Percentiles rank a stretch among this genome's conserved stretches.
phyloP scores from a whole-genome alignment of 2,329 filamentous ascomycete species.

The Colletotrichum plurivorum region DNA sequence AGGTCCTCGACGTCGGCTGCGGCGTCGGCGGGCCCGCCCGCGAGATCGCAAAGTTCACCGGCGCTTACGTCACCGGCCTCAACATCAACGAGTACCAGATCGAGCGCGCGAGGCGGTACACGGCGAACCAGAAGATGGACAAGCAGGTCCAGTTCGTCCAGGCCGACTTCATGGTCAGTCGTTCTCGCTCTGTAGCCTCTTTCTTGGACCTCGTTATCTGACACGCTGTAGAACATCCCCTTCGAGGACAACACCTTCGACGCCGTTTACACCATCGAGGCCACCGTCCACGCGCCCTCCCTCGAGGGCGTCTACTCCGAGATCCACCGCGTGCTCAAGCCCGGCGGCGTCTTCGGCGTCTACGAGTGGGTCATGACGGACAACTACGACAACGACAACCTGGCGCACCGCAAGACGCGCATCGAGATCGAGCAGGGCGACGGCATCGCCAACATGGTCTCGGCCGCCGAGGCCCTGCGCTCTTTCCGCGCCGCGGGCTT shows the following conservation, averaged over 20 bases:
- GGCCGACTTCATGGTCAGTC: conserved; percentile 91
- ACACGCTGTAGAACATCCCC: conserved; percentile 52
- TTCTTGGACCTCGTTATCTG: too few relatives aligned
- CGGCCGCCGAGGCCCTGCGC: conserved; percentile 81
- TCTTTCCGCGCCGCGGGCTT: conserved; percentile 93
- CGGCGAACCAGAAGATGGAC: conserved; percentile 83
- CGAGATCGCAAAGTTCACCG: conserved; percentile 97
- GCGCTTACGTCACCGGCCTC: conserved; percentile 88
- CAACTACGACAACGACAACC: conserved; percentile 89
- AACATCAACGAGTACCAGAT: conserved; percentile 99
- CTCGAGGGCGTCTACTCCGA: conserved; percentile 94
- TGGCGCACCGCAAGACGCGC: conserved; percentile 89
- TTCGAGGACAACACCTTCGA: conserved; percentile 95
- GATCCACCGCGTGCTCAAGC: conserved; percentile 96
- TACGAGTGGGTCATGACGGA: conserved; percentile 99
- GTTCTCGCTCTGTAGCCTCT: too few relatives aligned
- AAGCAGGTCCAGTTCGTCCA: conserved; percentile 89
- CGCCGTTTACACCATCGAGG: conserved; percentile 96
- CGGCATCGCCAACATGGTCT: conserved; percentile 98
- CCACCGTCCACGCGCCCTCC: conserved; percentile 92
- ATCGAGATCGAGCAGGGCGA: conserved; percentile 96
- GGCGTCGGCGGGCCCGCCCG: conserved; percentile 96
- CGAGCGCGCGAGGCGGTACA: conserved; percentile 89
- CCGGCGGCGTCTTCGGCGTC: conserved; percentile 94
- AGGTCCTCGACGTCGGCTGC: conserved; percentile 95